Base-by-base conservation (phyloP, 192 early-diverging fungal genomes). In the Podila verticillata region DNA sequence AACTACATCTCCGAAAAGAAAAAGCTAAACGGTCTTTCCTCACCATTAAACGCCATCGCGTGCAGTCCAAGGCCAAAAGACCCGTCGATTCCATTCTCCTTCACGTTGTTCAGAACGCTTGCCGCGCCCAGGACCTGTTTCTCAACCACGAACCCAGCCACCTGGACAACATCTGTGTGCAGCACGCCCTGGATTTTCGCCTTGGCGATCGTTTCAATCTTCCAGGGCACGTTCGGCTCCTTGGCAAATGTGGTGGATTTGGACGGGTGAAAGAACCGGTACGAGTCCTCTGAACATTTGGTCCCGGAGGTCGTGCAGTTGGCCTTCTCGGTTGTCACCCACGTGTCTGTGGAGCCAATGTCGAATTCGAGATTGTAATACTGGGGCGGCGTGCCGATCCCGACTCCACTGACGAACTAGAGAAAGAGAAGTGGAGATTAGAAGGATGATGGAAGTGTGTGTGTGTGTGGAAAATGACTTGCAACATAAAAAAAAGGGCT, bases 271-370 rank as follows among this genome's bases (percentile, higher is more conserved):
- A 80, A 61, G 35, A 82, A 72, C 10, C 49, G 69, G 5, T 44
- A 59, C 34, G 47, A n/a, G 34, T 70, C 61, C 3, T 26, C 31
- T 7, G 56, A 48, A 48, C 77, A 84, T 3, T 7, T 20, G 22
- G 72, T 81, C 1, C 28, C 7, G 2, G 51, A 39, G 1, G 3
- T 15, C 3, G 39, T 44, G 29, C 71, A 72, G 12, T 72, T 72
- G 13, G 70, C 70, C 10, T 44, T 28, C 6, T 28, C 35, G 26
- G 26, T 22, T 1, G 86, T 70, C 5, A 87, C 47, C 91, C 92
- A 92, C 47, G 91, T 82, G 73, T 92, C 90, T 10, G 88, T 72
- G 7, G 88, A 89, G 7, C 91, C 92, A 1, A 91, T 93, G 71
- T 93, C 92, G 28, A 72, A 72, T 28, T 72, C 70, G 60, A 91